These are phyloP conservation scores for Porcisia hertigi DNA, from an alignment of 208 protist species.

Conservation along the genomic window DNA sequence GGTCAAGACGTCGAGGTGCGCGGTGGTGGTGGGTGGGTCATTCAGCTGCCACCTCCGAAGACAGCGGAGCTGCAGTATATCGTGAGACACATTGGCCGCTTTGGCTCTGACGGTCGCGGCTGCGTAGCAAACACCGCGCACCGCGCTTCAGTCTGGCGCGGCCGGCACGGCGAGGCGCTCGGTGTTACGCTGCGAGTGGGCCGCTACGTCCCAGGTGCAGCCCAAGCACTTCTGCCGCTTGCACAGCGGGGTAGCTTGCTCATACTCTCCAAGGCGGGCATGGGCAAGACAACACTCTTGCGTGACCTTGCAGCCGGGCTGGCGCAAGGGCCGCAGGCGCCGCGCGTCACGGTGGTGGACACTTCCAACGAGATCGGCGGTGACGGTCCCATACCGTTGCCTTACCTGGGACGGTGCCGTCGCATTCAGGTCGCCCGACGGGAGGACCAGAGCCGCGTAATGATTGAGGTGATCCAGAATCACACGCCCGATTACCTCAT, in stretches of 20 bases:
- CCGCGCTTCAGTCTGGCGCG: constrained; percentile 78
- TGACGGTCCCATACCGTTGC: constrained; percentile 83
- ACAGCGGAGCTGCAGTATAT: constrained; percentile 52
- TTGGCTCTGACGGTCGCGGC: constrained; percentile 77
- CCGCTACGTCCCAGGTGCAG: constrained; percentile 73
- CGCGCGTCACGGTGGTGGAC: constrained; percentile 91
- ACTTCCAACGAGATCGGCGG: constrained; percentile 96
- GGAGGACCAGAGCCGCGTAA: constrained; percentile 65
- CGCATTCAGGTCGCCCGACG: constrained; percentile 85
- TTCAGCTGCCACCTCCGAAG: constrained; percentile 59
- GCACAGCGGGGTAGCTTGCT: constrained; percentile 74
- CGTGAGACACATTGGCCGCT: constrained; percentile 53
- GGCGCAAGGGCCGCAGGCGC: constrained; percentile 42
- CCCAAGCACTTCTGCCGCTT: constrained; percentile 59
- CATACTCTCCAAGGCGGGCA: constrained; percentile 88
- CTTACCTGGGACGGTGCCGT: constrained; percentile 85
- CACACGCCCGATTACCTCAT: constrained; percentile 93
- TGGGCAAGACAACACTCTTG: constrained; percentile 94
- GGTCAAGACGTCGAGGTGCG: constrained; percentile 82
- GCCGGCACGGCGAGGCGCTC: constrained; percentile 66
- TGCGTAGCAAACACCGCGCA: constrained; percentile 75
- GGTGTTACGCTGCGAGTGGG: constrained; percentile 90
- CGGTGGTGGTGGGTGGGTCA: constrained; percentile 47
- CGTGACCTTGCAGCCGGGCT: constrained; percentile 83
- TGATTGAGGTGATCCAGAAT: constrained; percentile 94